Conservation (phyloP, 345 rosid genomes). For the Hevea brasiliensis region DNA sequence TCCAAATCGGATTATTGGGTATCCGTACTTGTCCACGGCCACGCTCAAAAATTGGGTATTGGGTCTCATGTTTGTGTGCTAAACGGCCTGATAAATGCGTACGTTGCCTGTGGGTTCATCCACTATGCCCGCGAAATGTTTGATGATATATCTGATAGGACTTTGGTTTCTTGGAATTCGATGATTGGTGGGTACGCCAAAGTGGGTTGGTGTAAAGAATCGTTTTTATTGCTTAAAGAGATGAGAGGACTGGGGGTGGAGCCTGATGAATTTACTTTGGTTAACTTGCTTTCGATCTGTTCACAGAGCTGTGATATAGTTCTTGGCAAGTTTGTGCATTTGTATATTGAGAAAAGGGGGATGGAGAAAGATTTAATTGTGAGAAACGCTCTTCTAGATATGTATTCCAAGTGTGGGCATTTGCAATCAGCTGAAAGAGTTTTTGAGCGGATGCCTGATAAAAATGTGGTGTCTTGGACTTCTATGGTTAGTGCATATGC, state of each 20-base stretch:
- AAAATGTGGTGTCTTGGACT: conserved; percentile 22
- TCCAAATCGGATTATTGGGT: not conserved
- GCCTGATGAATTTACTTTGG: conserved; percentile 36
- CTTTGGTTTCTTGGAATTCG: conserved; percentile 20
- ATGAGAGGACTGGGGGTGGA: conserved; percentile 29
- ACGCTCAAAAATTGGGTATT: conserved; percentile 7
- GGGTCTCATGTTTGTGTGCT: conserved; percentile 7
- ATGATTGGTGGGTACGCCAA: conserved; percentile 32
- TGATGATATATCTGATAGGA: conserved; percentile 12
- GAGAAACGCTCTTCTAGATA: conserved; percentile 40
- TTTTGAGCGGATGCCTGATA: conserved; percentile 20
- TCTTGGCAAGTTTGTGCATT: conserved; percentile 37
- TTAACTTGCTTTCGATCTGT: conserved; percentile 29
- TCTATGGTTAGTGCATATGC: conserved; percentile 23
- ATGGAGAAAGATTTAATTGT: conserved; percentile 31
- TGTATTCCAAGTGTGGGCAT: conserved; percentile 19
- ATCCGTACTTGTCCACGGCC: not conserved
- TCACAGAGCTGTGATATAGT: conserved; percentile 20
- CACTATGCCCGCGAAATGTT: conserved; percentile 8
- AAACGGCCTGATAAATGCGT: conserved; percentile 4
- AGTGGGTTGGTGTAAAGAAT: conserved; percentile 29
- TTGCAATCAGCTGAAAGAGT: conserved; percentile 14
- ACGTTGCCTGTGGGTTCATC: not conserved
- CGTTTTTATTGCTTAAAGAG: conserved; percentile 32
- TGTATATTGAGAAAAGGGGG: conserved; percentile 29